A percentile compares a stretch with the other conserved stretches of the same genome.
Conservation (phyloP, 805 yeast genomes). For the Metschnikowia koreensis region DNA sequence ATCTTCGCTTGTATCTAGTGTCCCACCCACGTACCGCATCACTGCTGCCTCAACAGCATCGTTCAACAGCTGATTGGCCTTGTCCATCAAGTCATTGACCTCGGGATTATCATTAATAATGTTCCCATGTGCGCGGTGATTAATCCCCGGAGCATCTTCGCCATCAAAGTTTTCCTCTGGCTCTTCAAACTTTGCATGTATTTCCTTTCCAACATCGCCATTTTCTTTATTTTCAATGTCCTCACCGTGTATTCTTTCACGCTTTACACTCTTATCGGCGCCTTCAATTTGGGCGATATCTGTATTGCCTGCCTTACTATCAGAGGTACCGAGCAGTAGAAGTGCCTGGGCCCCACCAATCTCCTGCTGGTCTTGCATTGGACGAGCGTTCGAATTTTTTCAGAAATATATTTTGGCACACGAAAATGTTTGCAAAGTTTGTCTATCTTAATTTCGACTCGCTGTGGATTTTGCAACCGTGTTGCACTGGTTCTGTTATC, state of each 20-base stretch:
- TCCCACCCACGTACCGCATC: constrained; percentile 67
- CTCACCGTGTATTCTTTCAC: not conserved
- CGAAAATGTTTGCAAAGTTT: not conserved
- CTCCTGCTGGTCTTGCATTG: constrained; percentile 37
- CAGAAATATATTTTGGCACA: not conserved
- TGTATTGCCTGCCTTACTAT: not conserved
- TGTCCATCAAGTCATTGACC: constrained; percentile 19
- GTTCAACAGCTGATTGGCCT: constrained; percentile 39
- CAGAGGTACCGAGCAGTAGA: constrained; percentile 35
- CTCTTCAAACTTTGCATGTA: not conserved
- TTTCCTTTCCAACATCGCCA: not conserved
- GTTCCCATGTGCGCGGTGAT: not conserved
- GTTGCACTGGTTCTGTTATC: constrained; percentile 8
- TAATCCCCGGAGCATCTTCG: not conserved
- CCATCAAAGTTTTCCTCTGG: not conserved
- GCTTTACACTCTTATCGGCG: not conserved
- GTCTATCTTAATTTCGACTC: not conserved
- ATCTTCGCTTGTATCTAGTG: constrained; percentile 36
- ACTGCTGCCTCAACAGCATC: constrained; percentile 78
- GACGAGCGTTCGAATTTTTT: too few species aligned
- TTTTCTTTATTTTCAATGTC: not conserved
- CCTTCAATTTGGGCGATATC: not conserved
- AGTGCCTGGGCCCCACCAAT: constrained; percentile 49
- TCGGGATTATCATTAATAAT: constrained; percentile 1
- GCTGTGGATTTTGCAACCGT: constrained; percentile 18